Conservation (phyloP, 1,139 yeast species). For the Nadsonia starkeyi-henricii region DNA sequence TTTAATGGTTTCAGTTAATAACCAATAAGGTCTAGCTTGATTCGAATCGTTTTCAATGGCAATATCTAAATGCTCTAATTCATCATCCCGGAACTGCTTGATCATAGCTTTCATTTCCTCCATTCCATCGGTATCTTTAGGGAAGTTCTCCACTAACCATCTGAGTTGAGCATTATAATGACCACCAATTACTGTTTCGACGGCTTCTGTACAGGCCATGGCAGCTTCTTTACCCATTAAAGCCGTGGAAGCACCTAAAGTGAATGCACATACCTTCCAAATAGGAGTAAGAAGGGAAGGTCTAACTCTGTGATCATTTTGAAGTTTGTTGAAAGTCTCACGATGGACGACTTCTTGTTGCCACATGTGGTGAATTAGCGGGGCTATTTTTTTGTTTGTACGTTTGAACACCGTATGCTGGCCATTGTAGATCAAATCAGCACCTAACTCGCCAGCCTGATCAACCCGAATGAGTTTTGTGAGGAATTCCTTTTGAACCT, state of each 20-base stretch:
- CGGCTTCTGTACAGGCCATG: constrained; percentile 99
- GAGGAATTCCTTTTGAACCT: constrained; percentile 39
- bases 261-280: constrained; percentile 86
- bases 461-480: constrained; percentile 79
- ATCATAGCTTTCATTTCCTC: constrained; percentile 45
- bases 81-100: constrained; percentile 81
- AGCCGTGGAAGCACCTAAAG: constrained; percentile 81
- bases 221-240: constrained; percentile 87
- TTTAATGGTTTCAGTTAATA: constrained; percentile 80
- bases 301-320: constrained; percentile 64
- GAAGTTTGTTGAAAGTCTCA: constrained; percentile 65
- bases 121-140: constrained; percentile 38
- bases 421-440: constrained; percentile 84
- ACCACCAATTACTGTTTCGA: constrained; percentile 93
- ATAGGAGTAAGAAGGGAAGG: constrained; percentile 84
- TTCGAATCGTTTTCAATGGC: constrained; percentile 88
- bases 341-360: constrained; percentile 92
- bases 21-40: constrained; percentile 80
- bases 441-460: constrained; percentile 98
- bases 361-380: constrained; percentile 87
- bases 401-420: constrained; percentile 66
- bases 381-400: constrained; percentile 47
- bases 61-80: constrained; percentile 86
- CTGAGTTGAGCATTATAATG: constrained; percentile 89
- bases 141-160: constrained; percentile 32